Percentiles rank a stretch among this genome's conserved stretches.
Conservation (phyloP, 2,329 filamentous ascomycete species). For the Juglanconis juglandina region DNA sequence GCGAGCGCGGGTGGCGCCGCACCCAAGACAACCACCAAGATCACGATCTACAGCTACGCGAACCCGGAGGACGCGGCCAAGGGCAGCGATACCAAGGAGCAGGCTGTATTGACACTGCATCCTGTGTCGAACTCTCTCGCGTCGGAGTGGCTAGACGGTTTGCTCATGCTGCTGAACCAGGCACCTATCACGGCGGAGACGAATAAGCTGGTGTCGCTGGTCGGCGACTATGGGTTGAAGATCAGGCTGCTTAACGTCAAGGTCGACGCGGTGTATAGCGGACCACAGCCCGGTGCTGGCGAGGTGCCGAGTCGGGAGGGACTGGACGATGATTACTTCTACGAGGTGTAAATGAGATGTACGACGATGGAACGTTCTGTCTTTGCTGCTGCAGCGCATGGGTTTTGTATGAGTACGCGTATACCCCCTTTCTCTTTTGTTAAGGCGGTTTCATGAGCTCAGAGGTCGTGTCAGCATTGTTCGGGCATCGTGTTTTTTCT, state of each 20-base stretch:
- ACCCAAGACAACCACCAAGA: conserved; percentile 67
- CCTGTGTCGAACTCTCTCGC: conserved; percentile 78
- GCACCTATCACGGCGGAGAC: conserved; percentile 96
- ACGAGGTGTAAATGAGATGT: conserved; percentile 57
- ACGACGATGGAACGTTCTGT: not conserved
- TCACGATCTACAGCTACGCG: conserved; percentile 79
- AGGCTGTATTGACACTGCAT: conserved; percentile 76
- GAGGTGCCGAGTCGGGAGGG: conserved; percentile 78
- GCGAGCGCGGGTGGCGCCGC: conserved; percentile 9
- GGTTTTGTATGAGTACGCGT: conserved; percentile 19
- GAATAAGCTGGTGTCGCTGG: conserved; percentile 79
- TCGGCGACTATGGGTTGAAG: conserved; percentile 87
- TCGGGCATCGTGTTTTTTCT: no score
- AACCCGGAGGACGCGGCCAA: conserved; percentile 37
- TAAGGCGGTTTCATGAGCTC: no score
- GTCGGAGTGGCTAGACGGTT: conserved; percentile 93
- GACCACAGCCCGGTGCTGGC: conserved; percentile 65
- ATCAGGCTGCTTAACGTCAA: conserved; percentile 88
- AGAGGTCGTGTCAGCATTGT: no score
- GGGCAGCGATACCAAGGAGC: conserved; percentile 54
- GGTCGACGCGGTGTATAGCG: conserved; percentile 72
- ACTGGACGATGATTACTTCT: conserved; percentile 90
- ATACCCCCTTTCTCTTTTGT: conserved; percentile 6
- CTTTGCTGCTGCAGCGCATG: conserved; percentile 3
- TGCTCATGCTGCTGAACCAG: conserved; percentile 93